A percentile compares a stretch with the other conserved stretches of the same genome.
phyloP scores from a whole-genome alignment of 139 green algal species.

The Tetradesmus obliquus region DNA sequence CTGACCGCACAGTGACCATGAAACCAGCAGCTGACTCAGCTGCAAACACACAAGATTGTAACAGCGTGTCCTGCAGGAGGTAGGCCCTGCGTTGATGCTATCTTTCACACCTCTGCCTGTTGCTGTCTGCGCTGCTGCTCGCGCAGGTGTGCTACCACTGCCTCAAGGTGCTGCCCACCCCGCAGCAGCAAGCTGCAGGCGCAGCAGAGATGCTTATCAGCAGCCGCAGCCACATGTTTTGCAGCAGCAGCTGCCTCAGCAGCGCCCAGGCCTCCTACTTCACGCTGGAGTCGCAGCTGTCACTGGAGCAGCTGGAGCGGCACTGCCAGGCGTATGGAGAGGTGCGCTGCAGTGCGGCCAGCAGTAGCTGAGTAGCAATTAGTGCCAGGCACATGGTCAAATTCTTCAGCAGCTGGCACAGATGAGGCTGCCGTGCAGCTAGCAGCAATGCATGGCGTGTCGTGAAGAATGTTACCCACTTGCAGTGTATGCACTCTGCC shows the following conservation, averaged over 20 bases:
- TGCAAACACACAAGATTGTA: not conserved
- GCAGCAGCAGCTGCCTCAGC: slow-evolving; percentile 21
- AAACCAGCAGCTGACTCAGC: not conserved
- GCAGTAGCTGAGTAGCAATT: no score
- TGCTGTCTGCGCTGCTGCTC: not conserved
- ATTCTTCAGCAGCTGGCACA: no score
- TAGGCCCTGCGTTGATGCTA: no score
- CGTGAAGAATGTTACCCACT: no score
- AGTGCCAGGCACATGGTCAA: no score
- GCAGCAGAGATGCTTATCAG: slow-evolving; percentile 8
- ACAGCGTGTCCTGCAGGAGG: no score
- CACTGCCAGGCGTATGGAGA: slow-evolving; percentile 2
- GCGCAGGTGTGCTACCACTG: slow-evolving; percentile 41
- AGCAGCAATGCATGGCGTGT: no score
- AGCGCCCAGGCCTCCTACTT: slow-evolving; percentile 6
- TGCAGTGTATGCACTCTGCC: no score
- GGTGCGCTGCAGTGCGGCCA: not conserved
- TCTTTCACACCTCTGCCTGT: not conserved
- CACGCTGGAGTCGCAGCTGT: slow-evolving; percentile 14
- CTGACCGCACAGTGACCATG: no score
- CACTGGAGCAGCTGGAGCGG: slow-evolving; percentile 17
- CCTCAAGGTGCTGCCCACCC: slow-evolving; percentile 29
- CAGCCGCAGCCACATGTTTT: slow-evolving; percentile 1
- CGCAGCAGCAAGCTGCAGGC: not conserved
- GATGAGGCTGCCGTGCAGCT: no score